Evolutionary conservation across 805 yeast genomes (phyloP).

Genomic region (Ogataea thermomethanolica): DNA sequence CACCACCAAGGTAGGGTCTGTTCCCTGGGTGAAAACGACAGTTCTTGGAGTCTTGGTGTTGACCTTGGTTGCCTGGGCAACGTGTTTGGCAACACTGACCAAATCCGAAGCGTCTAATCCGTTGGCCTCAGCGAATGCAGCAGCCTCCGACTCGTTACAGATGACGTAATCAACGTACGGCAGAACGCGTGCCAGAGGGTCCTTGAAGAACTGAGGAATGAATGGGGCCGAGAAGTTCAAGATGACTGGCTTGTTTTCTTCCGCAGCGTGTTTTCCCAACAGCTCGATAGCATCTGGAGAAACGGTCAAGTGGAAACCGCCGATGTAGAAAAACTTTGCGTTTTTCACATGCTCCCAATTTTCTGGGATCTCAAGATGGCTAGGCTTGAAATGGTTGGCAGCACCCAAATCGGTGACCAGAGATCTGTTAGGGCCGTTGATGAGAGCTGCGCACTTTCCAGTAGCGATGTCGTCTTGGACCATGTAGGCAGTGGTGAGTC

Average conservation of each 20-base stretch:
- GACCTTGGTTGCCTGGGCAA: conserved; percentile 75
- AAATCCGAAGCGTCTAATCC: conserved; percentile 59
- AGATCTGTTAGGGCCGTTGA: conserved; percentile 81
- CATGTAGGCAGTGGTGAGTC: conserved; percentile 83
- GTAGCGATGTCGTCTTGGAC: conserved; percentile 75
- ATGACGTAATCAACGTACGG: conserved; percentile 89
- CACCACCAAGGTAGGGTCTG: conserved; percentile 83
- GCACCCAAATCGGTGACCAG: conserved; percentile 96
- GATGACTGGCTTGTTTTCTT: conserved; percentile 44
- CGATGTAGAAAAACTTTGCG: conserved; percentile 84
- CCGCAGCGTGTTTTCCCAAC: conserved; percentile 82
- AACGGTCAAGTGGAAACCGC: conserved; percentile 99
- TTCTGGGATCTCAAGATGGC: conserved; percentile 82
- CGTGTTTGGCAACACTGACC: conserved; percentile 71
- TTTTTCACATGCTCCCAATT: conserved; percentile 84
- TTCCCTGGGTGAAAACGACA: conserved; percentile 93
- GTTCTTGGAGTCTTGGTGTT: conserved; percentile 70
- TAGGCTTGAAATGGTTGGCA: conserved; percentile 92
- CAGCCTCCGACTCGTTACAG: conserved; percentile 97
- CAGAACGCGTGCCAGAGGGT: conserved; percentile 70
- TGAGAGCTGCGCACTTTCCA: conserved; percentile 97
- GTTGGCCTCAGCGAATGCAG: conserved; percentile 86
- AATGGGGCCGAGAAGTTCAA: conserved; percentile 96
- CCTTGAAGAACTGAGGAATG: conserved; percentile 93
- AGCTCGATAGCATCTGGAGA: conserved; percentile 90